Percentiles rank a stretch among this genome's conserved stretches.
These are phyloP conservation scores for Mortierella sp. DNA, from an alignment of 371 early-diverging fungal genomes.

Conservation along the genomic window DNA sequence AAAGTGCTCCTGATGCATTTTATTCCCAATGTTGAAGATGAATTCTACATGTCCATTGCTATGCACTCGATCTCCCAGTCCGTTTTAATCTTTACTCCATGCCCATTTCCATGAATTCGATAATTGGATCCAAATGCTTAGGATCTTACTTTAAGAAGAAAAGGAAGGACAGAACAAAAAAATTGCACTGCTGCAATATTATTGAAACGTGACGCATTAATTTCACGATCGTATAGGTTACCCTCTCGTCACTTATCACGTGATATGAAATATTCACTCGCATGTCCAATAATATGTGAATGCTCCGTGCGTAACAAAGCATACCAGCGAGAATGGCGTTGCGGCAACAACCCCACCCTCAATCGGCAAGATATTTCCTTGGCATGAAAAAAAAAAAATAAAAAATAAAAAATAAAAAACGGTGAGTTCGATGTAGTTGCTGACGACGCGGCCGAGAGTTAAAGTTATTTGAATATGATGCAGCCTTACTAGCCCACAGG, in stretches of 20 bases:
- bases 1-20: not conserved
- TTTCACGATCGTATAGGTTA: not conserved
- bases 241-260: constrained; percentile 4
- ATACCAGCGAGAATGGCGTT: no score
- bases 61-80: not conserved
- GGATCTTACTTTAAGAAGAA: constrained; percentile 51
- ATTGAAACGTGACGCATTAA: constrained; percentile 10
- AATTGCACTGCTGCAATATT: constrained; percentile 7
- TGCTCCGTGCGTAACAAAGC: no score
- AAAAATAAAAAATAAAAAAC: no score
- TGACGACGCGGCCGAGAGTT: no score
- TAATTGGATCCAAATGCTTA: constrained; percentile 3
- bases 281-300: no score
- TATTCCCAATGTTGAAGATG: not conserved
- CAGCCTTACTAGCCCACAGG: no score
- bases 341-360: no score
- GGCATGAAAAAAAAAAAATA: no score
- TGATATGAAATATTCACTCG: no score
- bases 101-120: not conserved
- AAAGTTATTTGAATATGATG: no score
- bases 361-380: no score
- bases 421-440: no score
- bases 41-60: constrained; percentile 10
- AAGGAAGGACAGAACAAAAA: constrained; percentile 47
- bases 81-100: not conserved